phyloP scores from a whole-genome alignment of 129 eudicot species.

The Apium graveolens region DNA sequence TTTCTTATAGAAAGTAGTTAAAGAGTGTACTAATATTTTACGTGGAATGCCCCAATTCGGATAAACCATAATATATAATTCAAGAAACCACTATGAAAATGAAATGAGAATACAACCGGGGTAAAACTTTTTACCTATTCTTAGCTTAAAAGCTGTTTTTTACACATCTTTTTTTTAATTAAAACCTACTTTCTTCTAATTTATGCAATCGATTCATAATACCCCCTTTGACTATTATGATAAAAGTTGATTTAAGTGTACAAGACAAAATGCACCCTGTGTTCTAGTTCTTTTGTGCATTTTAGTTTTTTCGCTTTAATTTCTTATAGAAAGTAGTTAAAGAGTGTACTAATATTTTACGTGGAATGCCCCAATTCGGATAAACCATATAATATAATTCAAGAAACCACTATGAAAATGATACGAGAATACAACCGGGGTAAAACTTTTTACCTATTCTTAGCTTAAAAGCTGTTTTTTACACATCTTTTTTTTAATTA shows the following conservation, averaged over 20 bases:
- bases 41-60: neutral
- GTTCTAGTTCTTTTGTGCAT: neutral
- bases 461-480: constrained; percentile 1
- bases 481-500: too few species aligned
- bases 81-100: neutral
- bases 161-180: neutral
- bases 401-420: neutral
- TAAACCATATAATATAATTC: neutral
- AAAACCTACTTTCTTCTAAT: neutral
- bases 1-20: neutral
- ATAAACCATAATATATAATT: neutral
- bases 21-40: neutral
- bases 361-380: neutral
- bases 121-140: neutral
- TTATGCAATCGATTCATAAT: neutral
- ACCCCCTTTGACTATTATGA: neutral
- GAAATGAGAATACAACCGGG: neutral
- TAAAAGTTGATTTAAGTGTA: too few species aligned
- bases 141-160: constrained; percentile 4
- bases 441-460: neutral
- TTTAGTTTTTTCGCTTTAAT: neutral
- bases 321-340: neutral
- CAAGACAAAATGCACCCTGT: neutral
- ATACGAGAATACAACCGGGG: neutral
- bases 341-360: neutral